These are phyloP conservation scores for Xylariaceae sp. DNA, from an alignment of 2,329 filamentous ascomycete species.

Conservation along the genomic window DNA sequence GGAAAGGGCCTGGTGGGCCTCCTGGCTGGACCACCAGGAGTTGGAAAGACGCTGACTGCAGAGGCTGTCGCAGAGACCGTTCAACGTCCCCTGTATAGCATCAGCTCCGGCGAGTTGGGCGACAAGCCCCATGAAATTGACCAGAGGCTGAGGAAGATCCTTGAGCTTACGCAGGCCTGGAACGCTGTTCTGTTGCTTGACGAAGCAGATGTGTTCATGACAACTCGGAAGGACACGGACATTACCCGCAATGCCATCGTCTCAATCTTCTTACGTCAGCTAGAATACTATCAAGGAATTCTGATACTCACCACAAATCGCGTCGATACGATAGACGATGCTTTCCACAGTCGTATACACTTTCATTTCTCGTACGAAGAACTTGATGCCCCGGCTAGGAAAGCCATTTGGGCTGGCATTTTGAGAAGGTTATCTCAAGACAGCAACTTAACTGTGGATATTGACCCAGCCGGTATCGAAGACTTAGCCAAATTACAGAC, in stretches of 20 bases:
- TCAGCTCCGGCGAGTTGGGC: not conserved
- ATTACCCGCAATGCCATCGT: not conserved
- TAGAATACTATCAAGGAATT: no score
- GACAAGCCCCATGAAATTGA: not conserved
- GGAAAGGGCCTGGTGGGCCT: not conserved
- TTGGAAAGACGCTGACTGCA: not conserved
- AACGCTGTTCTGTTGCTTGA: not conserved
- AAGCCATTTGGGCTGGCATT: no score
- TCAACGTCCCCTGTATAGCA: not conserved
- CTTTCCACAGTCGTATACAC: no score
- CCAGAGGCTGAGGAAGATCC: not conserved
- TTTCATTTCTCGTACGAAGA: no score
- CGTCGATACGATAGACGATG: no score
- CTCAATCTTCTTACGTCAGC: no score
- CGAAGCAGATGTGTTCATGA: not conserved
- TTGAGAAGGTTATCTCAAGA: no score
- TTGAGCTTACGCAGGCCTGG: not conserved
- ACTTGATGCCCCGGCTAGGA: no score
- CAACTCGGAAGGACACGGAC: not conserved
- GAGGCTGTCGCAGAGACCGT: not conserved
- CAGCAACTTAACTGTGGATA: no score
- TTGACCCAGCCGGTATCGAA: no score
- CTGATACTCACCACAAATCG: no score
- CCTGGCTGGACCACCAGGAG: not conserved
- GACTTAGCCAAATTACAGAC: no score